A percentile compares a stretch with the other conserved stretches of the same genome.
Conservation (phyloP, 2,329 filamentous ascomycete genomes). For the Fusarium sp. region DNA sequence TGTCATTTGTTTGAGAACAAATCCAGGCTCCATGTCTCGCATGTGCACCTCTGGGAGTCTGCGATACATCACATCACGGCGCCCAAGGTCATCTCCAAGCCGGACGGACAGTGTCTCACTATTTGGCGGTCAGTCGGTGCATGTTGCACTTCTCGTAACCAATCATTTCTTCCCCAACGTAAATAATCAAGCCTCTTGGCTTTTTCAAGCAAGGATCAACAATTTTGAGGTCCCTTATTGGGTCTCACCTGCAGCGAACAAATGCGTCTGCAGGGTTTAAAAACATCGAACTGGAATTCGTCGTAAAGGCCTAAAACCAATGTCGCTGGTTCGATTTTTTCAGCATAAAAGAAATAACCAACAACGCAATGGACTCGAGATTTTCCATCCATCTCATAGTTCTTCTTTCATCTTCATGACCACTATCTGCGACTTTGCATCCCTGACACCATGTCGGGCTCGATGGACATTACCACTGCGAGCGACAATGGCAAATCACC, state of each 20-base stretch:
- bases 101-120: too few relatives aligned
- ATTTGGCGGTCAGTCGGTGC: too few relatives aligned
- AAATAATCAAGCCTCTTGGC: not conserved
- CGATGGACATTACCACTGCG: not conserved
- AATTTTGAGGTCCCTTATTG: constrained; percentile 3
- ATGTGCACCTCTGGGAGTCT: too few relatives aligned
- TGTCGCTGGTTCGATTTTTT: not conserved
- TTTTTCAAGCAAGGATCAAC: not conserved
- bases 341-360: not conserved
- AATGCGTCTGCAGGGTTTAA: constrained; percentile 4
- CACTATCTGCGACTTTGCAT: not conserved
- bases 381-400: too few relatives aligned
- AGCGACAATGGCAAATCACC: not conserved
- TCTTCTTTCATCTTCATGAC: not conserved
- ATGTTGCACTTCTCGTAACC: too few relatives aligned
- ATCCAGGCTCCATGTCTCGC: too few relatives aligned
- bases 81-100: too few relatives aligned
- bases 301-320: not conserved
- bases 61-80: too few relatives aligned
- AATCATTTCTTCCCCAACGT: not conserved
- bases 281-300: too few relatives aligned
- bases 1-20: too few relatives aligned
- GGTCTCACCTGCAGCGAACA: not conserved
- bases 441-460: too few relatives aligned
- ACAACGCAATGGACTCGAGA: too few relatives aligned